Base-by-base conservation (phyloP, 495 filamentous ascomycete species). In the Astrothelium macrocarpum region DNA sequence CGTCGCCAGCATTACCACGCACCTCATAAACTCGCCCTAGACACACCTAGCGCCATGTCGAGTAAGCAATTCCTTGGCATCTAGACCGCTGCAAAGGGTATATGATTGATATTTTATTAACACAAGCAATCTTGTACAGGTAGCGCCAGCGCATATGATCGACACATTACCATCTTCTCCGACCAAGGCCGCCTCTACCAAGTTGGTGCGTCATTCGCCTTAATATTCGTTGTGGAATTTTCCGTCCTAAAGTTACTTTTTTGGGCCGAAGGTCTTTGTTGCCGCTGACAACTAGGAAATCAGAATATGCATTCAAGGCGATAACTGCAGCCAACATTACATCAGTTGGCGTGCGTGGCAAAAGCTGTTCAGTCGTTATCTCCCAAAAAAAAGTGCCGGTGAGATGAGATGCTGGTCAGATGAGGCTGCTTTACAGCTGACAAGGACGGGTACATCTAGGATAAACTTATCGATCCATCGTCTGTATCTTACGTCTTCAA, bases 221-320 rank as follows among this genome's bases (percentile, higher is more conserved):
- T 62, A 26, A 62, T 29, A 61, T 18, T 28, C 49, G 25, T 60
- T 61, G n/a, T 29, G 34, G 58, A 61, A 64, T 34, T n/a, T 59
- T 18, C 31, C 23, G 18, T 31, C 2, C 9, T 39, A 12, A 39
- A 29, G 10, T 49, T 46, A 23, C 59, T 61, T 46, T 68, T 66
- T 63, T 67, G 62, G 20, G 63, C 69, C 29, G 53, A 58, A 59
- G 32, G 62, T 45, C 67, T 64, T 39, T 43, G 3, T 4, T 42
- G 18, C 23, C 53, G 43, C 36, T 45, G 20, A 14, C n/a, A 23
- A 25, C 26, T 60, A 9, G 28, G 59, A 43, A n/a, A 31, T 14
- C 69, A 97, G 94, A 98, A 84, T 98, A 98, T 96, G 94, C 94
- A 62, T 98, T 98, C 86, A 98, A 98, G 80, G 94, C 94, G 45